Evolutionary conservation across 768 basidiomycete species (phyloP), one percentile per base, ranked within the genome.

Genomic region (Hydnomerulius pinastri): DNA sequence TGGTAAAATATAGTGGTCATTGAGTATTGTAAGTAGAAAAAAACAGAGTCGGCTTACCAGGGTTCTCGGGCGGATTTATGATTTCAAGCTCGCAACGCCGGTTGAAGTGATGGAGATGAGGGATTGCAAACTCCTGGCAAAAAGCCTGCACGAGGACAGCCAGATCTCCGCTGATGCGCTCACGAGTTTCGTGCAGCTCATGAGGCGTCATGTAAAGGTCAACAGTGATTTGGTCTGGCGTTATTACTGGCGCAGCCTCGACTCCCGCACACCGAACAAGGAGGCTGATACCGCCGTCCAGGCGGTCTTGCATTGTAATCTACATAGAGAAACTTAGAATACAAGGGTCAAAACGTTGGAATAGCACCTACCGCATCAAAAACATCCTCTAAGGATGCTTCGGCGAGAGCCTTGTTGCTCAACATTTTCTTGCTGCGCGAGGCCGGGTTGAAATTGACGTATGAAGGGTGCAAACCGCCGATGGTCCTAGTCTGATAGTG

Each of bases 241-340:
- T 30, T 21, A 48, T 6, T 20, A 28, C 48, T 3, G 15, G 48
- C 1, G 12, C 17, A 20, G 24, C 12, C 18, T 48, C 30, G 10
- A 29, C 17, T 32, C 46, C 52, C 20, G 52, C 28, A 3, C 52
- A 53, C 20, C 40, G 1, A 32, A 53, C 35, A 6, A 53, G 46
- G 4, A 53, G 15, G 7, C 46, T 41, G 10, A 53, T 42, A 15
- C 46, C 40, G n/a, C 47, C 39, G 13, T 53, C 46, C 23, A 53
- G 47, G 27, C 11, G 12, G 38, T 53, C 52, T 20, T 48, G 46
- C 30, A 30, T 8, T 8, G 46, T 47, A 43, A 53, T 42, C 52
- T 53, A 6, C 15, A 5, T 20, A 17, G 29, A 4, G 8, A 20
- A n/a, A n/a, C n/a, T n/a, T 2, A 20, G 2, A 9, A 30, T 15